Base-by-base conservation (phyloP, 768 basidiomycete species). In the Peribolospora kevripleyi region DNA sequence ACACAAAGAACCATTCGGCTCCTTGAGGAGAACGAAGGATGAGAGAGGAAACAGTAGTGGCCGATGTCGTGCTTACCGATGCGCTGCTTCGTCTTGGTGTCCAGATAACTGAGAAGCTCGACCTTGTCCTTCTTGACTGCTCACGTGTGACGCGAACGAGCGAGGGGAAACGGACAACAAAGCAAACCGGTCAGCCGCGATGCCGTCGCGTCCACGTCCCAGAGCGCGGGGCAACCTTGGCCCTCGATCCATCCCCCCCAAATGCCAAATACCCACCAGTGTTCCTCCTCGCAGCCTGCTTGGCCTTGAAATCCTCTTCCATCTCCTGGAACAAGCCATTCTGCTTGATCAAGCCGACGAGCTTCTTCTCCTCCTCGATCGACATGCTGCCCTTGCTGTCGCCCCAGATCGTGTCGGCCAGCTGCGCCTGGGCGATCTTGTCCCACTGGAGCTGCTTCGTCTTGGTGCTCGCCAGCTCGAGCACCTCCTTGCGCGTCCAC, bases 371-470 rank as follows among this genome's bases (percentile, higher is more conserved):
- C 57, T 85, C 83, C 5, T 37, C 38, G 57, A 3, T 51, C 47
- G 37, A 49, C 14, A 2, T 42, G 45, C 13, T 38, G 46, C 39
- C 14, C 45, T 42, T 43, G 46, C 7, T 14, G 45, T 75, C 74
- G 53, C 73, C 81, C 83, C 87, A 98, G 10, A 95, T 70, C 0
- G 90, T 97, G 65, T 81, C 82, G 1, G 72, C 72, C 42, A 86
- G 79, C 61, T 84, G 80, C 60, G 82, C 80, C 55, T 86, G 86
- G 36, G 84, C 79, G n/a, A 98, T 73, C 64, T 95, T 97, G 66
- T 95, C 90, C 91, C 91, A 98, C 65, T 95, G 90, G 54, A 98
- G 71, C 65, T 95, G 88, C 66, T 95, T 95, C 83, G 95, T 87
- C 73, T 88, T 87, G 42, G 78, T 82, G 57, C 75, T 79, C 2